Percentiles rank a stretch among this genome's conserved stretches.
Conservation (phyloP, 139 green algal genomes). For the Micromonas commoda region DNA sequence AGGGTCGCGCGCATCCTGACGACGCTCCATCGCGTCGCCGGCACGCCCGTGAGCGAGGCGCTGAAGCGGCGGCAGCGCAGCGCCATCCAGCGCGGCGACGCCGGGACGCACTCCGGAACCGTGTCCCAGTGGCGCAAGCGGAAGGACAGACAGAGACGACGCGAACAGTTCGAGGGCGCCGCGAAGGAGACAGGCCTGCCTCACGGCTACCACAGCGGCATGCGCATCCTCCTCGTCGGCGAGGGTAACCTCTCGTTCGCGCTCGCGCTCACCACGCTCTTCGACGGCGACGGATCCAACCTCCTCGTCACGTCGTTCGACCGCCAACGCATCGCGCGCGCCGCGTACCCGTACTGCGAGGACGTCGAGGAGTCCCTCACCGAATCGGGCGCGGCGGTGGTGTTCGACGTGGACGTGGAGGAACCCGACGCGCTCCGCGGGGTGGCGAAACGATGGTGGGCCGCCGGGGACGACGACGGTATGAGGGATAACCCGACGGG, state of each 20-base stretch:
- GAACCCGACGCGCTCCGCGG: not conserved
- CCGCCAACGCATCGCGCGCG: too few species aligned
- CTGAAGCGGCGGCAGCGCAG: not conserved
- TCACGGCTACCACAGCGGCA: constrained; percentile 1
- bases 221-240: not conserved
- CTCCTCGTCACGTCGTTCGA: not conserved
- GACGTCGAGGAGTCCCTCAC: constrained; percentile 1
- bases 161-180: not conserved
- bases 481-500: too few species aligned
- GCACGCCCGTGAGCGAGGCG: not conserved
- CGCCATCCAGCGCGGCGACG: not conserved
- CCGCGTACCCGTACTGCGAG: not conserved
- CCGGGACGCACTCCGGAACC: not conserved
- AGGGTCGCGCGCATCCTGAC: constrained; percentile 4
- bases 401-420: not conserved
- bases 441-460: not conserved
- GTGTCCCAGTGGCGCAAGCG: not conserved
- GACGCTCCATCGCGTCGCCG: not conserved
- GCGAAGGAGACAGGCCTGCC: not conserved
- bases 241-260: constrained; percentile 18
- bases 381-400: not conserved
- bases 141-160: not conserved
- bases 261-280: constrained; percentile 1
- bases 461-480: not conserved
- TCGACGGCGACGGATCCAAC: not conserved